phyloP scores from a whole-genome alignment of 257 asterid genomes.

The Fraxinus excelsior region DNA sequence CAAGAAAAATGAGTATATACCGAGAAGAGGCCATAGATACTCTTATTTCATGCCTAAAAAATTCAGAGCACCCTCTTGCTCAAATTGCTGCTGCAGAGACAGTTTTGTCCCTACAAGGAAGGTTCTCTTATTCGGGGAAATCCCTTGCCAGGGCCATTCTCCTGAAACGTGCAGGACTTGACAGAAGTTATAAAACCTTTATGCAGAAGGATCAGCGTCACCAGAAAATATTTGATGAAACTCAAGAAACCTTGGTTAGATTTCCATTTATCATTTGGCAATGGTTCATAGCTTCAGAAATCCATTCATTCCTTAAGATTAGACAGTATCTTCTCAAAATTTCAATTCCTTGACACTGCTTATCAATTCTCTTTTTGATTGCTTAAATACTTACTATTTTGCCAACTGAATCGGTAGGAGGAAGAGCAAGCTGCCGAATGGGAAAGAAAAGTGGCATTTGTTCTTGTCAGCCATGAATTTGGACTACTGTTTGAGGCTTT shows the following conservation, averaged over 20 bases:
- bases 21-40: constrained; percentile 82
- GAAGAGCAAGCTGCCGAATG: constrained; percentile 69
- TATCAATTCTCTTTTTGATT: not conserved
- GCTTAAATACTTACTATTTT: constrained; percentile 7
- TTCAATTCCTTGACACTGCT: not conserved
- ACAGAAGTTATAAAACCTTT: constrained; percentile 41
- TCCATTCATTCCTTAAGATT: not conserved
- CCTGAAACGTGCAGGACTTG: constrained; percentile 68
- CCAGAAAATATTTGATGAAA: constrained; percentile 36
- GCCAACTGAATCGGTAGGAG: constrained; percentile 39
- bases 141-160: constrained; percentile 69
- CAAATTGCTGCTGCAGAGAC: constrained; percentile 79
- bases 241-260: constrained; percentile 54
- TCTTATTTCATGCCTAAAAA: constrained; percentile 69
- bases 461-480: constrained; percentile 79
- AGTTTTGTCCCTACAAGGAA: constrained; percentile 67
- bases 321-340: not conserved
- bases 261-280: not conserved
- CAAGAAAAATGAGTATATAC: constrained; percentile 89
- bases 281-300: not conserved
- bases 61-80: constrained; percentile 54
- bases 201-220: constrained; percentile 52
- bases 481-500: constrained; percentile 79
- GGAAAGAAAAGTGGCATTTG: constrained; percentile 72
- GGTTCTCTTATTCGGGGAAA: constrained; percentile 76